Conservation (phyloP, 2,329 filamentous ascomycete species). For the Cladosporium sp. region DNA sequence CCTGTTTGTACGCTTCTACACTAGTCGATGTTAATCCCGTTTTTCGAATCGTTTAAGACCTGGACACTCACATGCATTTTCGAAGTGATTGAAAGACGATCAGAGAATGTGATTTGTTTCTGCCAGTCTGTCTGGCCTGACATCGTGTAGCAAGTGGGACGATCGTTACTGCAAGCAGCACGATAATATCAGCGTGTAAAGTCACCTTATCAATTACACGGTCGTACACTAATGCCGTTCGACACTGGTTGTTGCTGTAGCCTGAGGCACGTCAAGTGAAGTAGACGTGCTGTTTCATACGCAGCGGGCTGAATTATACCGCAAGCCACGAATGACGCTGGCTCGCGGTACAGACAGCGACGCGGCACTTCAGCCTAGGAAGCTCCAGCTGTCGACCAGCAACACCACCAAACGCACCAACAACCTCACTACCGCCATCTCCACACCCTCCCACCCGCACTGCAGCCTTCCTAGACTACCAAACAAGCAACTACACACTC, state of each 20-base stretch:
- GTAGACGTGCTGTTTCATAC: neutral
- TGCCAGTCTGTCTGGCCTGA: slow-evolving; percentile 35
- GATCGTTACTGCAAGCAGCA: neutral
- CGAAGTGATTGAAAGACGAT: slow-evolving; percentile 40
- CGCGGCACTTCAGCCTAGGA: slow-evolving; percentile 2
- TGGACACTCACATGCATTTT: slow-evolving; percentile 44
- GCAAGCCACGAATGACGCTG: neutral
- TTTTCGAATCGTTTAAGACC: neutral
- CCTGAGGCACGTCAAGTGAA: neutral
- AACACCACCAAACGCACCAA: slow-evolving; percentile 8
- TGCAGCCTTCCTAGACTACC: neutral
- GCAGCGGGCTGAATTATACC: neutral
- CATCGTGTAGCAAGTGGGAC: neutral
- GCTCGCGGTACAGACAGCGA: neutral
- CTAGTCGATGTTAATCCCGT: slow-evolving; percentile 31
- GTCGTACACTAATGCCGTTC: too few species aligned
- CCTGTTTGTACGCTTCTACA: slow-evolving; percentile 45
- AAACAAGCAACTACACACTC: neutral
- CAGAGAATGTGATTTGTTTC: slow-evolving; percentile 40
- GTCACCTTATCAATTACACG: neutral
- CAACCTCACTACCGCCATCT: neutral
- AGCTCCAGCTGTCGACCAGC: neutral
- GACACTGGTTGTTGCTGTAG: neutral
- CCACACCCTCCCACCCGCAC: neutral
- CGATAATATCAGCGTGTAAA: too few species aligned